These are phyloP conservation scores for Mortierella alpina DNA, from an alignment of 192 early-diverging fungal genomes.

Conservation along the genomic window DNA sequence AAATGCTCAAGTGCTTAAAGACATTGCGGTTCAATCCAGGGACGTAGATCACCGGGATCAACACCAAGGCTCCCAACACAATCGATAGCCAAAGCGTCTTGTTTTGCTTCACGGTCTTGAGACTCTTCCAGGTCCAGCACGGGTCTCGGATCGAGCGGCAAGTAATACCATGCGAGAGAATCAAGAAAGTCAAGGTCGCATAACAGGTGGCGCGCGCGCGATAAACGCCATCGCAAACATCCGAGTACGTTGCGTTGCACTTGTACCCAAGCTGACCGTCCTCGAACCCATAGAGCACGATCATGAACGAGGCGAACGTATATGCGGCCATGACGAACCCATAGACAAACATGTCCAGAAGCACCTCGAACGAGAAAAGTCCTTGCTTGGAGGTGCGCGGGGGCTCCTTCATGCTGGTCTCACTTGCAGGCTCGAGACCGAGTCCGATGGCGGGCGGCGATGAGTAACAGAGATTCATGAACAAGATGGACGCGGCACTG, in stretches of 20 bases:
- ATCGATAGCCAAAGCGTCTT: slow-evolving; percentile 60
- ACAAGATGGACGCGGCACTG: slow-evolving; percentile 82
- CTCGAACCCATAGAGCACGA: slow-evolving; percentile 72
- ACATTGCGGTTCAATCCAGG: slow-evolving; percentile 49
- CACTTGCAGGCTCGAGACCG: slow-evolving; percentile 75
- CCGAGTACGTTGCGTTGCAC: slow-evolving; percentile 63
- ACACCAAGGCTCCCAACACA: slow-evolving; percentile 63
- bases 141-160: slow-evolving; percentile 75
- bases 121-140: slow-evolving; percentile 59
- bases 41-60: slow-evolving; percentile 38
- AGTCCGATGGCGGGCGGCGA: slow-evolving; percentile 87
- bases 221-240: slow-evolving; percentile 69
- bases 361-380: slow-evolving; percentile 72
- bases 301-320: slow-evolving; percentile 70
- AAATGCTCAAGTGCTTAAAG: slow-evolving; percentile 37
- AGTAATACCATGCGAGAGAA: slow-evolving; percentile 82
- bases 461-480: slow-evolving; percentile 82
- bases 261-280: slow-evolving; percentile 65
- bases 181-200: slow-evolving; percentile 74
- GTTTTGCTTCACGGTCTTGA: slow-evolving; percentile 34
- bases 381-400: slow-evolving; percentile 73
- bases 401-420: slow-evolving; percentile 77
- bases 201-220: slow-evolving; percentile 78
- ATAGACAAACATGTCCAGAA: slow-evolving; percentile 76
- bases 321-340: slow-evolving; percentile 73